A percentile compares a stretch with the other conserved stretches of the same genome.
These are phyloP conservation scores for Vigna unguiculata DNA, from an alignment of 306 rosid genomes.

Conservation along the genomic window DNA sequence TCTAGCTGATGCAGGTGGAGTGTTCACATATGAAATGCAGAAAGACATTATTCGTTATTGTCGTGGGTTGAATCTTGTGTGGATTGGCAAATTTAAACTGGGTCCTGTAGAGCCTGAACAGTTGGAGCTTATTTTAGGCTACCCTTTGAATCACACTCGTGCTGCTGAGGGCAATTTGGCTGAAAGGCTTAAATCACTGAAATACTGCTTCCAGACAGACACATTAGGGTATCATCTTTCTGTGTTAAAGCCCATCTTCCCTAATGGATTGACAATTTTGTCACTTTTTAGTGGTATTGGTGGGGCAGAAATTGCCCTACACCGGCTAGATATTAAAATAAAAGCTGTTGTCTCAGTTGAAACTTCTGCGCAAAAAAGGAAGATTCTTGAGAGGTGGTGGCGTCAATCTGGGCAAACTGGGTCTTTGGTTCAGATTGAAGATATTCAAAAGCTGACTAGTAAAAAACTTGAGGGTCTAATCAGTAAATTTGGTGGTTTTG, in stretches of 20 bases:
- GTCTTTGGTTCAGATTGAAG: conserved; percentile 75
- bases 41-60: conserved; percentile 71
- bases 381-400: conserved; percentile 87
- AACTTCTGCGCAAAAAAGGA: conserved; percentile 66
- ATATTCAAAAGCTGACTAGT: conserved; percentile 68
- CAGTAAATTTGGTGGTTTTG: conserved; percentile 66
- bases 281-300: conserved; percentile 86
- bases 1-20: conserved; percentile 60
- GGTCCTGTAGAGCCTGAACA: conserved; percentile 70
- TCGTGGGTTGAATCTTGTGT: conserved; percentile 68
- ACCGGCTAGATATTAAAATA: conserved; percentile 74
- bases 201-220: conserved; percentile 84
- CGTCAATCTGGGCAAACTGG: conserved; percentile 68
- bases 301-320: conserved; percentile 86
- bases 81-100: conserved; percentile 71
- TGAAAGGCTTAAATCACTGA: conserved; percentile 71
- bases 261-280: conserved; percentile 69
- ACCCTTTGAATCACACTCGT: conserved; percentile 75
- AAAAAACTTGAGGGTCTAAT: conserved; percentile 61
- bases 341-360: conserved; percentile 81
- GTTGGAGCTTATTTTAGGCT: conserved; percentile 78
- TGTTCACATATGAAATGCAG: conserved; percentile 64
- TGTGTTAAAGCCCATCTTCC: conserved; percentile 68
- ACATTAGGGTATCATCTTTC: conserved; percentile 81
- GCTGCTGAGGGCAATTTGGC: conserved; percentile 50